These are phyloP conservation scores for Mallotus japonicus DNA, from an alignment of 441 rosid species.

Conservation along the genomic window DNA sequence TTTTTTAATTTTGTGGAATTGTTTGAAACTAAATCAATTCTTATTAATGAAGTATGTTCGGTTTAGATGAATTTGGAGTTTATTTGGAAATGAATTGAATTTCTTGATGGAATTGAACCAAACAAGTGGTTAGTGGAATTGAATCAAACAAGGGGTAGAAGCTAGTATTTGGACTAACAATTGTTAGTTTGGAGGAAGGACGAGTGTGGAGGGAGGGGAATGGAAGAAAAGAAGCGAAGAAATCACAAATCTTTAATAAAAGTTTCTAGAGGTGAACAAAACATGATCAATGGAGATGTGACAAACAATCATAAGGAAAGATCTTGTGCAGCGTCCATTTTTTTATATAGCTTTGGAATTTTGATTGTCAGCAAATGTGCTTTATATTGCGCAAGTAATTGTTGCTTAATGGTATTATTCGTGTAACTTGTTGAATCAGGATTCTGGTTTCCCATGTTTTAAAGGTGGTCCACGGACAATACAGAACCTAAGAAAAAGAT, in stretches of 20 bases:
- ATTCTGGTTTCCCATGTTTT: conserved; percentile 96
- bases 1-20: no score
- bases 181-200: not conserved
- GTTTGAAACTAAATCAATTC: no score
- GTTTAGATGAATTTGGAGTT: no score
- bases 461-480: conserved; percentile 92
- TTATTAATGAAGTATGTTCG: no score
- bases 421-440: conserved; percentile 45
- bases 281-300: not conserved
- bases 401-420: conserved; percentile 7
- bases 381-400: not conserved
- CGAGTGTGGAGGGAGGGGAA: no score
- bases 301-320: not conserved
- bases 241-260: not conserved
- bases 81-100: no score
- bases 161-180: not conserved
- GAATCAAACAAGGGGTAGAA: not conserved
- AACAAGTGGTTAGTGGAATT: no score
- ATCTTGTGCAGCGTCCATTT: not conserved
- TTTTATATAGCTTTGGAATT: not conserved
- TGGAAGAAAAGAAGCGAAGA: not conserved
- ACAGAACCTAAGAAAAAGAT: conserved; percentile 85
- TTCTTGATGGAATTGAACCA: no score
- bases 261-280: not conserved
- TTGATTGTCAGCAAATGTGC: not conserved